Evolutionary conservation across 306 rosid genomes (phyloP), one percentile per base, ranked within the genome.

Genomic region (Sechiopsis laciniata): DNA sequence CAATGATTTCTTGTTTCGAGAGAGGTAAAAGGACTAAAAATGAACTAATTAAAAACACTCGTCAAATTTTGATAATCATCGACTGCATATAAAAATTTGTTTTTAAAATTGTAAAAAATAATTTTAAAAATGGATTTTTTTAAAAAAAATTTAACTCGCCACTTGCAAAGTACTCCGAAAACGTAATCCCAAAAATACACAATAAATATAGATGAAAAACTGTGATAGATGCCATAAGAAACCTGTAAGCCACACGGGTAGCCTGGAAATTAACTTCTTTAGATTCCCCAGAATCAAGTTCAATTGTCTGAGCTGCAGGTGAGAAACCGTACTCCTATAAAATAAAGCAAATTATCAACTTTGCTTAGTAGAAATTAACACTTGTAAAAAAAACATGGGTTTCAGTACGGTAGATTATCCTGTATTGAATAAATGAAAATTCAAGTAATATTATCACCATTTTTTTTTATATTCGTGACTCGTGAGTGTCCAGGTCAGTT

Each of bases 161-260:
- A n/a, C 4, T 42, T 7, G 11, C 54, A 65, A 64, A 42, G 70
- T 40, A 64, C 52, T 64, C 26, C 22, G 7, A 32, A 57, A 64
- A n/a, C 70, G 26, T 65, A 37, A 50, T 42, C 10, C 32, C 72
- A 20, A 45, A 20, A 42, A 45, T 12, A 66, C 8, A 0, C 45
- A 1, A 22, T 59, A 66, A 54, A 19, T 42, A 50, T 55, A 75
- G 15, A 20, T 32, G 5, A 66, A 45, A 26, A 78, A 20, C 54
- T 64, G n/a, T 57, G 50, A 72, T 22, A 19, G 54, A 52, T 54
- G 24, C 77, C 61, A 55, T 29, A 84, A 53, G 75, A 69, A 78
- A 80, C 99, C 99, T 91, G 99, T 91, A 91, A 78, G 99, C 99
- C 80, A 94, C 99, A 6, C 96, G 97, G 0, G 89, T 86, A 78